A percentile compares a stretch with the other conserved stretches of the same genome.
Conservation (phyloP, 2,329 filamentous ascomycete genomes). For the Botrytis fragariae region DNA sequence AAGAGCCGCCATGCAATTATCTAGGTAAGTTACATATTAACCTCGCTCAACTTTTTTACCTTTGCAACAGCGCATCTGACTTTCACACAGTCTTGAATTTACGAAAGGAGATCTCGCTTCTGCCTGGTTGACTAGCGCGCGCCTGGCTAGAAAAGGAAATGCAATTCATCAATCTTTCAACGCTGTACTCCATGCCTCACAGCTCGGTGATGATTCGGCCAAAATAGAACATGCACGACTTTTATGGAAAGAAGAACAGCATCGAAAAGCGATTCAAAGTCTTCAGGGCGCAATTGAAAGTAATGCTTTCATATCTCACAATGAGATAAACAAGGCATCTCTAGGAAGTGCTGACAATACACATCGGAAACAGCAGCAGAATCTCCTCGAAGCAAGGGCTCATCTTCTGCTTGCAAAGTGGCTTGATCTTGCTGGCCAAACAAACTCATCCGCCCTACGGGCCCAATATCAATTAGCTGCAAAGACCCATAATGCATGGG, state of each 20-base stretch:
- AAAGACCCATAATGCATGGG: slow-evolving; percentile 71
- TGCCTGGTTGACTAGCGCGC: slow-evolving; percentile 81
- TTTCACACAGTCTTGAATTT: slow-evolving; percentile 48
- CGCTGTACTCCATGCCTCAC: slow-evolving; percentile 83
- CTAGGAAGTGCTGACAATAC: slow-evolving; percentile 24
- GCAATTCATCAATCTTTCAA: slow-evolving; percentile 88
- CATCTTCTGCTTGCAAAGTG: slow-evolving; percentile 92
- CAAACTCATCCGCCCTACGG: slow-evolving; percentile 75
- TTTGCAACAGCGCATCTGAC: slow-evolving; percentile 35
- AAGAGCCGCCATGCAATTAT: slow-evolving; percentile 81
- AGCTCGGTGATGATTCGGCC: slow-evolving; percentile 79
- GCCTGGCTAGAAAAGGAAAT: slow-evolving; percentile 81
- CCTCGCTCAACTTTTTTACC: not conserved
- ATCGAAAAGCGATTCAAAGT: slow-evolving; percentile 90
- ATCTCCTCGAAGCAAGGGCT: slow-evolving; percentile 69
- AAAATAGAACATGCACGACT: slow-evolving; percentile 93
- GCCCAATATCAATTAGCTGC: slow-evolving; percentile 80
- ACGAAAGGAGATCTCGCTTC: slow-evolving; percentile 72
- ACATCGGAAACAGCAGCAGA: slow-evolving; percentile 45
- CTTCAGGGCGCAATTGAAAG: slow-evolving; percentile 81
- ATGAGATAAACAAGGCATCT: slow-evolving; percentile 28
- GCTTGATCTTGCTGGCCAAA: slow-evolving; percentile 94
- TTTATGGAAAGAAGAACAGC: slow-evolving; percentile 89
- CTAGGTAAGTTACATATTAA: slow-evolving; percentile 51
- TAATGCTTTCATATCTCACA: slow-evolving; percentile 63